A percentile compares a stretch with the other conserved stretches of the same genome.
Conservation (phyloP, 768 basidiomycete genomes). For the Termitomyces sp. region DNA sequence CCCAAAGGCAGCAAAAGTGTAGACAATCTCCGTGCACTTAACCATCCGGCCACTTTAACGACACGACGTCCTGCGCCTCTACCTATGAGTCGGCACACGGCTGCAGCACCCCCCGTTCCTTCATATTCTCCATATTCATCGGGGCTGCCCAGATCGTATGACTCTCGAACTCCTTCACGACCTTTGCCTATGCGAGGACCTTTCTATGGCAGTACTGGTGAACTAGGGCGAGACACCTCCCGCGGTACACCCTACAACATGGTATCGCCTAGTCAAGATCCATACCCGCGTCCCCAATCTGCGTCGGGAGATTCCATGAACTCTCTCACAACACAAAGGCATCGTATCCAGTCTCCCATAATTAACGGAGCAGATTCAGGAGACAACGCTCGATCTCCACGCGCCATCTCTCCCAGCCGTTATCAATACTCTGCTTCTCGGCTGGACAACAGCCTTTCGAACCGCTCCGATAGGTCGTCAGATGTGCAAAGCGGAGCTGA, state of each 20-base stretch:
- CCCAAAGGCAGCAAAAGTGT: slow-evolving; percentile 49
- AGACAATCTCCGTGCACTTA: slow-evolving; percentile 40
- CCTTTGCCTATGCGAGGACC: slow-evolving; percentile 39
- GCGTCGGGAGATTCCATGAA: slow-evolving; percentile 45
- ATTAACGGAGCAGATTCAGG: slow-evolving; percentile 28
- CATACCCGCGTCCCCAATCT: slow-evolving; percentile 59
- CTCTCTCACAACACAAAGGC: slow-evolving; percentile 28
- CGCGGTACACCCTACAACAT: slow-evolving; percentile 19
- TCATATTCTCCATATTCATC: slow-evolving; percentile 18
- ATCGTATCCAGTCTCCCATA: slow-evolving; percentile 31
- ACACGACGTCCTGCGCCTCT: slow-evolving; percentile 26
- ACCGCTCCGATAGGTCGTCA: slow-evolving; percentile 28
- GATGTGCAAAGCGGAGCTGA: slow-evolving; percentile 36
- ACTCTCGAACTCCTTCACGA: slow-evolving; percentile 27
- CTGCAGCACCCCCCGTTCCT: slow-evolving; percentile 14
- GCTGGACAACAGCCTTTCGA: slow-evolving; percentile 25
- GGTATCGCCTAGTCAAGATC: slow-evolving; percentile 47
- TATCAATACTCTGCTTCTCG: slow-evolving; percentile 24
- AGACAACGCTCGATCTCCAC: slow-evolving; percentile 34
- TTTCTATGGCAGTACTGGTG: slow-evolving; percentile 24
- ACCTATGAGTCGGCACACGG: slow-evolving; percentile 25
- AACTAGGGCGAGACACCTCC: slow-evolving; percentile 22
- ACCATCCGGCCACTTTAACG: slow-evolving; percentile 25
- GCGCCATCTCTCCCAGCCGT: slow-evolving; percentile 32
- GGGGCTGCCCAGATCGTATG: slow-evolving; percentile 38